A percentile compares a stretch with the other conserved stretches of the same genome.
These are phyloP conservation scores for Mortierella sp. DNA, from an alignment of 371 early-diverging fungal species.

Conservation along the genomic window DNA sequence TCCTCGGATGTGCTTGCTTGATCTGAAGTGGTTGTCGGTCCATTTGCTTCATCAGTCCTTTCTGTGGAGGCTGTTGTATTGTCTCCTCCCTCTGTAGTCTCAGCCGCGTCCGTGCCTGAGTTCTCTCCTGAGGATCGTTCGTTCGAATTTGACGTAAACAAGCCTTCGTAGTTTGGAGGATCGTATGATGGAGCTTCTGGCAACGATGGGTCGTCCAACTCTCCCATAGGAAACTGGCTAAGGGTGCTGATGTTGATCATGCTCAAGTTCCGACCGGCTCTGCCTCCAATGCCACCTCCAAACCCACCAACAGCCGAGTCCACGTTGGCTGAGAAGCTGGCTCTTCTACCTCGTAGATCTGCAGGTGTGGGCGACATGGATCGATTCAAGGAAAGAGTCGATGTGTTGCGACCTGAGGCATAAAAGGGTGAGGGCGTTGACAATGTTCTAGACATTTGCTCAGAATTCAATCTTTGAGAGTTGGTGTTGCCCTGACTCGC, in stretches of 20 bases:
- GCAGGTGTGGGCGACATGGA: constrained; percentile 37
- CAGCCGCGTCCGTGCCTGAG: constrained; percentile 3
- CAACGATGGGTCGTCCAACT: constrained; percentile 19
- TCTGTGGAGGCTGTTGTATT: neutral
- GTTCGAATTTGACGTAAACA: constrained; percentile 7
- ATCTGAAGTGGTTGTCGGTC: constrained; percentile 5
- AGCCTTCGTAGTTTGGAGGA: constrained; percentile 41
- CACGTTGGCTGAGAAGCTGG: constrained; percentile 52
- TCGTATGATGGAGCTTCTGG: constrained; percentile 50
- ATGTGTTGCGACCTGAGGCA: constrained; percentile 21
- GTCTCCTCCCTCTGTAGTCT: neutral
- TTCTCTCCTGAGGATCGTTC: constrained; percentile 22
- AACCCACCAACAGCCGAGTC: constrained; percentile 25
- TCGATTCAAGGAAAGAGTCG: constrained; percentile 36
- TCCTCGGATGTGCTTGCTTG: constrained; percentile 11
- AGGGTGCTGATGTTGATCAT: constrained; percentile 45
- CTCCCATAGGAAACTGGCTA: constrained; percentile 17
- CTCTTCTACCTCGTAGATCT: constrained; percentile 33
- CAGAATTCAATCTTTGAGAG: constrained; percentile 9
- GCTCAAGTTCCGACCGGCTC: constrained; percentile 29
- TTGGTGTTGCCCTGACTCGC: constrained; percentile 25
- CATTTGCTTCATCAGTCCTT: neutral
- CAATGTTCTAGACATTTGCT: constrained; percentile 42
- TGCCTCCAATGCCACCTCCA: constrained; percentile 16
- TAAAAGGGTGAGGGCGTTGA: constrained; percentile 37